These are phyloP conservation scores for Tolypocladium nubicola DNA, from an alignment of 2,329 filamentous ascomycete species.

Conservation along the genomic window DNA sequence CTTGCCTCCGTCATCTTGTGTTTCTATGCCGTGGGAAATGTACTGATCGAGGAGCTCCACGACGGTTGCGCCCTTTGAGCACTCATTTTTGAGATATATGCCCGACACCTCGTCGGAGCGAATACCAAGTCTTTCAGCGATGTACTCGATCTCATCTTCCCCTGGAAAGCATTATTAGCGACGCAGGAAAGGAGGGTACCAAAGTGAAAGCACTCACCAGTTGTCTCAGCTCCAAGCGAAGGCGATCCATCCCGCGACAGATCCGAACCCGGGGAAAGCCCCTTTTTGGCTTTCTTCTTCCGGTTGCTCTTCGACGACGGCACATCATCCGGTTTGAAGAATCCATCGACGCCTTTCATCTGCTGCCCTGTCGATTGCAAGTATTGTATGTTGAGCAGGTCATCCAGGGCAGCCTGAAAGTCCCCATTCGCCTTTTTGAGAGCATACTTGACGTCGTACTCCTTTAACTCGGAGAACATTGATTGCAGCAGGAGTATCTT, in stretches of 20 bases:
- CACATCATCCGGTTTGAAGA: constrained; percentile 47
- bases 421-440: constrained; percentile 59
- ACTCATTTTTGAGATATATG: constrained; percentile 27
- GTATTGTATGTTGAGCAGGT: constrained; percentile 68
- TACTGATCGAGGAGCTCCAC: constrained; percentile 32
- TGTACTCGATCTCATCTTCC: constrained; percentile 29
- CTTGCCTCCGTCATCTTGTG: constrained; percentile 18
- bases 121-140: constrained; percentile 32
- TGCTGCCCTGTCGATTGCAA: constrained; percentile 57
- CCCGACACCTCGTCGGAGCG: constrained; percentile 27
- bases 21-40: constrained; percentile 24
- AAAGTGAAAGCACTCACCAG: constrained; percentile 13
- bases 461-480: constrained; percentile 62
- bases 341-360: constrained; percentile 72
- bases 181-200: neutral
- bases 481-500: constrained; percentile 54
- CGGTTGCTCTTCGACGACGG: constrained; percentile 26
- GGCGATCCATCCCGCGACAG: constrained; percentile 7
- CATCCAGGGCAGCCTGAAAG: constrained; percentile 62
- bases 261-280: constrained; percentile 5
- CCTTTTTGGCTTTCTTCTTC: constrained; percentile 23
- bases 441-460: constrained; percentile 53
- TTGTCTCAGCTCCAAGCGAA: constrained; percentile 13
- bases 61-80: constrained; percentile 28
- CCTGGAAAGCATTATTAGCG: constrained; percentile 9